phyloP scores from a whole-genome alignment of 2,329 filamentous ascomycete species.

The Exophiala dermatitidis region DNA sequence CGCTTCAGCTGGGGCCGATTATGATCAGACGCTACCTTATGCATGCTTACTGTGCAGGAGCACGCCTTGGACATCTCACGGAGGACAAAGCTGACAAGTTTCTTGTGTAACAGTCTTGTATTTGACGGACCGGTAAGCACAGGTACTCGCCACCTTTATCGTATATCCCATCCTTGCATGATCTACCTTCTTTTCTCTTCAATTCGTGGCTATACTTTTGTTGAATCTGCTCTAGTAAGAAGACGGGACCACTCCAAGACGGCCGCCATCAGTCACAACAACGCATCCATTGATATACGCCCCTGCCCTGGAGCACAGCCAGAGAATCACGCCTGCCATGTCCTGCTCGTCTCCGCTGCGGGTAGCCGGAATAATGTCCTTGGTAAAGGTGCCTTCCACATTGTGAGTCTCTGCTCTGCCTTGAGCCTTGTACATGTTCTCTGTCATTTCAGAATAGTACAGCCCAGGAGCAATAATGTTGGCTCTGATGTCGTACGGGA shows the following conservation, averaged over 20 bases:
- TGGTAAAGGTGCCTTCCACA: slow-evolving; percentile 37
- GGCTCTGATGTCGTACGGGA: slow-evolving; percentile 39
- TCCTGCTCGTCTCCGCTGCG: slow-evolving; percentile 56
- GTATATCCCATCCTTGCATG: no score
- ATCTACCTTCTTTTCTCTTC: no score
- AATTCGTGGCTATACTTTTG: background rate
- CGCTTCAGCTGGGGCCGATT: no score
- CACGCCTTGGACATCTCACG: no score
- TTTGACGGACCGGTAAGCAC: no score
- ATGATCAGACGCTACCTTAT: no score
- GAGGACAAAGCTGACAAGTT: no score
- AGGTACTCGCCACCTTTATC: no score
- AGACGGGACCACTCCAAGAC: slow-evolving; percentile 50
- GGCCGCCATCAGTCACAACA: slow-evolving; percentile 57
- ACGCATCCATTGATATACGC: slow-evolving; percentile 60
- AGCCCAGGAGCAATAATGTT: slow-evolving; percentile 48
- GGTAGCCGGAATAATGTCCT: slow-evolving; percentile 49
- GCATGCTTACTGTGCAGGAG: no score
- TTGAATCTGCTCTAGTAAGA: slow-evolving; percentile 39
- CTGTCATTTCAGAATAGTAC: slow-evolving; percentile 57
- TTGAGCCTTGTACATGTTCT: slow-evolving; percentile 40
- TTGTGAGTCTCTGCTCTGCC: slow-evolving; percentile 34
- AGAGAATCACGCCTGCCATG: slow-evolving; percentile 59
- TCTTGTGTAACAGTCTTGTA: no score
- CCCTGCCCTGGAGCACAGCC: slow-evolving; percentile 57